phyloP scores from a whole-genome alignment of 495 filamentous ascomycete genomes.

The Aspergillus diversus region DNA sequence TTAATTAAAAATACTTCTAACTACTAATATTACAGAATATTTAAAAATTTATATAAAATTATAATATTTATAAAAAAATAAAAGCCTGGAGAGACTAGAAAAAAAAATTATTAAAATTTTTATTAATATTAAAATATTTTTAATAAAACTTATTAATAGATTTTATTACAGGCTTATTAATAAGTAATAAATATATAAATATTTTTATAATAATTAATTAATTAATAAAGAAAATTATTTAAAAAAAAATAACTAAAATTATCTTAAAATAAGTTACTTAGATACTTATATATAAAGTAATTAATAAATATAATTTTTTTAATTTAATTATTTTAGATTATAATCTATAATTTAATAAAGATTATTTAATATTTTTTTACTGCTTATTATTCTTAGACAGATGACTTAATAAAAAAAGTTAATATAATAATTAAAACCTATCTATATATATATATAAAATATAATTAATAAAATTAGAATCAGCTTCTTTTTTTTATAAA shows the following conservation, averaged over 20 bases:
- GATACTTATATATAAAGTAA: too few species aligned
- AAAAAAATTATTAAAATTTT: background rate
- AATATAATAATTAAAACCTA: background rate
- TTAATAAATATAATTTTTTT: background rate
- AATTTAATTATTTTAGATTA: background rate
- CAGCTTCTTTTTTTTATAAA: too few species aligned
- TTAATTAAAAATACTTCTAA: background rate
- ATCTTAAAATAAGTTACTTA: background rate
- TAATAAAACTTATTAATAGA: background rate
- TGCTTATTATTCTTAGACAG: background rate
- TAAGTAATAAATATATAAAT: background rate
- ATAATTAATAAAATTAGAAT: background rate
- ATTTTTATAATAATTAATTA: background rate
- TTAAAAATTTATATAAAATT: background rate
- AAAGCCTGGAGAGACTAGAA: background rate
- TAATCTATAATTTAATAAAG: conserved; percentile 4
- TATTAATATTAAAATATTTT: background rate
- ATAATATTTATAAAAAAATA: background rate
- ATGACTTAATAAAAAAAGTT: background rate
- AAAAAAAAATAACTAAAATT: background rate
- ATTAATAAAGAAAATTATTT: background rate
- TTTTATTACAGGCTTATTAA: background rate
- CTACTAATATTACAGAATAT: background rate
- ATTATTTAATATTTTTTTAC: background rate
- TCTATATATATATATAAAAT: background rate